A percentile compares a stretch with the other conserved stretches of the same genome.
phyloP scores from a whole-genome alignment of 768 basidiomycete genomes.

The Termitomyces sp. region DNA sequence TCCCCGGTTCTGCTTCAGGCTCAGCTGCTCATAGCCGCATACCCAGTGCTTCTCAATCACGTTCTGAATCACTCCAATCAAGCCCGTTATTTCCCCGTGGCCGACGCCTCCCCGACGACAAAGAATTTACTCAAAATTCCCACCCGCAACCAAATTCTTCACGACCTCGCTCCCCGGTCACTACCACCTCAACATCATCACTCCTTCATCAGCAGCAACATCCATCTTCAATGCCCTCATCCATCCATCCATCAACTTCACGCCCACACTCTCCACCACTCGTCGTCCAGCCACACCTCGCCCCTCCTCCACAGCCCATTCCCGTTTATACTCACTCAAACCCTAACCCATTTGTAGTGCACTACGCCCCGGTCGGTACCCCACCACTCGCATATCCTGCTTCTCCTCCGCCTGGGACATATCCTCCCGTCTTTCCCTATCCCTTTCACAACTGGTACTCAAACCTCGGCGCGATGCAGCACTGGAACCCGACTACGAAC shows the following conservation, averaged over 20 bases:
- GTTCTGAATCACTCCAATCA: constrained; percentile 43
- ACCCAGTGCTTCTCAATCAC: constrained; percentile 36
- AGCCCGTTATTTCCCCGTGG: constrained; percentile 43
- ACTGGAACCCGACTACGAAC: not conserved
- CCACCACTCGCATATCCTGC: not conserved
- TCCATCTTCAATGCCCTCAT: not conserved
- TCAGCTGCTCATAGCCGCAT: constrained; percentile 17
- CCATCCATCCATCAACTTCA: not conserved
- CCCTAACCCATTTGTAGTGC: not conserved
- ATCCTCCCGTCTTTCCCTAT: not conserved
- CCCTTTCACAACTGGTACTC: constrained; percentile 9
- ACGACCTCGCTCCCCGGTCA: not conserved
- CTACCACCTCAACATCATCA: not conserved
- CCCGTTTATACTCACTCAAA: not conserved
- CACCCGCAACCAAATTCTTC: not conserved
- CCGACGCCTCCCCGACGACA: constrained; percentile 38
- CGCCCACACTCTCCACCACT: constrained; percentile 2
- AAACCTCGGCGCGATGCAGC: constrained; percentile 16
- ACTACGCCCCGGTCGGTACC: not conserved
- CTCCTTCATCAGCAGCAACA: not conserved
- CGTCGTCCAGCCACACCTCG: constrained; percentile 15
- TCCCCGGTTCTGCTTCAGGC: constrained; percentile 5
- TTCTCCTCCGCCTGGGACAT: not conserved
- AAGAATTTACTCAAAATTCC: constrained; percentile 10
- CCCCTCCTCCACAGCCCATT: constrained; percentile 9